Percentiles rank a stretch among this genome's conserved stretches.
These are phyloP conservation scores for Colletotrichum lindemuthianum DNA, from an alignment of 2,329 filamentous ascomycete genomes.

Conservation along the genomic window DNA sequence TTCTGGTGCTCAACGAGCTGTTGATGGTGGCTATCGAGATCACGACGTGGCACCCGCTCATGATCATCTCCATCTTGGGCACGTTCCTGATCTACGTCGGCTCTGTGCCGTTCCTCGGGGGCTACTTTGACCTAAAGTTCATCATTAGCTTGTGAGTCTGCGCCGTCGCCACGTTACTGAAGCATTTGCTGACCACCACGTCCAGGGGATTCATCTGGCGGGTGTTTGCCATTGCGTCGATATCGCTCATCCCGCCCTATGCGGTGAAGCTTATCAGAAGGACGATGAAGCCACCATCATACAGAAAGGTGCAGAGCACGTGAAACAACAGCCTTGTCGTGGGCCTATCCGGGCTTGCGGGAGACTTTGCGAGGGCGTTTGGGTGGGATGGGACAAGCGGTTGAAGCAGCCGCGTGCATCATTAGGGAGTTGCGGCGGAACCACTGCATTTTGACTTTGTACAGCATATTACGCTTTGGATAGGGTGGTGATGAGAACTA, in stretches of 20 bases:
- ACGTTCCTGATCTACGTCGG: slow-evolving; percentile 85
- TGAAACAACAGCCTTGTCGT: slow-evolving; percentile 42
- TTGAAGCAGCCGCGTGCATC: slow-evolving; percentile 27
- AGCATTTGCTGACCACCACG: slow-evolving; percentile 2
- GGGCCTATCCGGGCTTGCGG: slow-evolving; percentile 5
- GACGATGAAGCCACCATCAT: slow-evolving; percentile 90
- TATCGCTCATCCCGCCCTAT: slow-evolving; percentile 88
- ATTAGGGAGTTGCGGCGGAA: slow-evolving; percentile 23
- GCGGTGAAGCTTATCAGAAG: slow-evolving; percentile 85
- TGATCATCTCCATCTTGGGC: slow-evolving; percentile 85
- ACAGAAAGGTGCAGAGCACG: slow-evolving; percentile 87
- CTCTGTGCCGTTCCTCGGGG: slow-evolving; percentile 84
- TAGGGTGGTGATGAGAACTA: slow-evolving; percentile 28
- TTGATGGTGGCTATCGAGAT: slow-evolving; percentile 98
- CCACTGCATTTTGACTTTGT: slow-evolving; percentile 16
- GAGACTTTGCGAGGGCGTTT: slow-evolving; percentile 8
- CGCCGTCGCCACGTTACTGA: background rate
- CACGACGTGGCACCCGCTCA: slow-evolving; percentile 95
- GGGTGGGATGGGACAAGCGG: slow-evolving; percentile 3
- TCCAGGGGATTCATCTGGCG: slow-evolving; percentile 87
- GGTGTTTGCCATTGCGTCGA: slow-evolving; percentile 79
- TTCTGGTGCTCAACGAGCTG: slow-evolving; percentile 91
- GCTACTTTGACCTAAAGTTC: slow-evolving; percentile 89
- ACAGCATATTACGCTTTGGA: slow-evolving; percentile 29
- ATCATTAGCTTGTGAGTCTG: slow-evolving; percentile 73